These are phyloP conservation scores for Tulasnella sp. DNA, from an alignment of 768 basidiomycete species.

Conservation along the genomic window DNA sequence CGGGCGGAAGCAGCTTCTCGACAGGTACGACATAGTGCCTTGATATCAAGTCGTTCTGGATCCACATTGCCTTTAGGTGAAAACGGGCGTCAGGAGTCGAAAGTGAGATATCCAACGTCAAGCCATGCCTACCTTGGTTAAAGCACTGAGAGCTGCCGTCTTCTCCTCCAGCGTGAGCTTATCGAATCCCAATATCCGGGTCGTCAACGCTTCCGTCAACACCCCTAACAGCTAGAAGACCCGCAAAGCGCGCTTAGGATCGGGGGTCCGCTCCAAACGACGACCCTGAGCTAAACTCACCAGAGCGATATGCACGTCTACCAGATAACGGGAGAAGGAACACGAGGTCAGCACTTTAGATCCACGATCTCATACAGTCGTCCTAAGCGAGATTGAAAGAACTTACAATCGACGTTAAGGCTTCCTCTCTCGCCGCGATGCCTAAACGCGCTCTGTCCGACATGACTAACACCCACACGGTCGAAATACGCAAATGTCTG, in stretches of 20 bases:
- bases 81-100: neutral
- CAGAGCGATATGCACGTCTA: conserved; percentile 1
- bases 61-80: neutral
- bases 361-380: neutral
- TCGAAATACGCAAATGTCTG: conserved; percentile 11
- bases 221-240: too few species aligned
- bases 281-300: too few species aligned
- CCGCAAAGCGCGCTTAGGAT: too few species aligned
- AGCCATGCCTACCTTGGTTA: neutral
- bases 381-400: neutral
- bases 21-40: conserved; percentile 8
- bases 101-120: neutral
- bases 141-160: neutral
- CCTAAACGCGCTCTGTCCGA: neutral
- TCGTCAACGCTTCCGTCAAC: neutral
- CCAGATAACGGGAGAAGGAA: neutral
- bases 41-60: conserved; percentile 9
- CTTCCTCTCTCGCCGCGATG: conserved; percentile 4
- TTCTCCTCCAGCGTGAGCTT: neutral
- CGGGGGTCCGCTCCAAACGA: too few species aligned
- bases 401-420: conserved; percentile 8
- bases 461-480: conserved; percentile 2
- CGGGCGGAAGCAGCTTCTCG: neutral
- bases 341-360: too few species aligned
- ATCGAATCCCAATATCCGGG: neutral